These are phyloP conservation scores for Picochlorum costavermella DNA, from an alignment of 139 green algal species.

Conservation along the genomic window DNA sequence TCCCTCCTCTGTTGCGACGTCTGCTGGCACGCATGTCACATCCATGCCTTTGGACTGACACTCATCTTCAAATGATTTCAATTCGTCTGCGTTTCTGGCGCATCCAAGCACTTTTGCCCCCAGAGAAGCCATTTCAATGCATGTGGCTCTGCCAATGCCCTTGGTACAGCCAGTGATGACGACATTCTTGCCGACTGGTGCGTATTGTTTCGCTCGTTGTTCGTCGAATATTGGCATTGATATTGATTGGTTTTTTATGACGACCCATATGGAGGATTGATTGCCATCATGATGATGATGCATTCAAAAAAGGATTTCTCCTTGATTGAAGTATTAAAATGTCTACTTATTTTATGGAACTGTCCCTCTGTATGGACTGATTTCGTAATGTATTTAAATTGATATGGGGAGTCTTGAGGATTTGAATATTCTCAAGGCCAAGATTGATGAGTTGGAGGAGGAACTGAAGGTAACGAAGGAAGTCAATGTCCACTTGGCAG, in stretches of 20 bases:
- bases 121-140: constrained; percentile 48
- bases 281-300: too few relatives aligned
- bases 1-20: constrained; percentile 10
- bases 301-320: too few relatives aligned
- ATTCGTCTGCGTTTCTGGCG: constrained; percentile 23
- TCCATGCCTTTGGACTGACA: constrained; percentile 22
- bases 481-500: constrained; percentile 31
- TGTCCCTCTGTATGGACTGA: too few relatives aligned
- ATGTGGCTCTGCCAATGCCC: constrained; percentile 48
- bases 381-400: too few relatives aligned
- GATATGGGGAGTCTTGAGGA: too few relatives aligned
- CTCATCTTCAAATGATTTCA: constrained; percentile 22
- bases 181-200: background rate
- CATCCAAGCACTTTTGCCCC: constrained; percentile 47
- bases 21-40: constrained; percentile 20
- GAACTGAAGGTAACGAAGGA: constrained; percentile 25
- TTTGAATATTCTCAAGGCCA: constrained; percentile 6
- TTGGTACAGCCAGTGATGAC: constrained; percentile 61
- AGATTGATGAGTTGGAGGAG: constrained; percentile 30
- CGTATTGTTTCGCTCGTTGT: constrained; percentile 4
- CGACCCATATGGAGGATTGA: too few relatives aligned
- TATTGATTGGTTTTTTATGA: too few relatives aligned
- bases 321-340: too few relatives aligned
- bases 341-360: too few relatives aligned
- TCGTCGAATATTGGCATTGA: background rate